These are phyloP conservation scores for Alternaria ventricosa DNA, from an alignment of 2,329 filamentous ascomycete genomes.

Conservation along the genomic window DNA sequence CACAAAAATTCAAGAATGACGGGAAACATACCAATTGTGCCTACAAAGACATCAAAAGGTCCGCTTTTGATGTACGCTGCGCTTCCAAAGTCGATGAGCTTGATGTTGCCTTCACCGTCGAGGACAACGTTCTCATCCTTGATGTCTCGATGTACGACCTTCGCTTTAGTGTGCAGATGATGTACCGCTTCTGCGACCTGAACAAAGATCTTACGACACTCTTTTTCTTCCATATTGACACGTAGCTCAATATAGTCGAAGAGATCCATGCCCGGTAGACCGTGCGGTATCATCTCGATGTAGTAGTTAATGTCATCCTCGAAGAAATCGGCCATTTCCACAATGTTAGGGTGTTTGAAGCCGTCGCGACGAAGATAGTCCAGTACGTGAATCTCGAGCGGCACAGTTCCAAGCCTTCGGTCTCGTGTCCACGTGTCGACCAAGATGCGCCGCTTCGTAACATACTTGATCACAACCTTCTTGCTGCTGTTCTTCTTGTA, in stretches of 20 bases:
- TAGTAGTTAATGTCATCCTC: conserved; percentile 93
- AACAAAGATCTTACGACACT: conserved; percentile 92
- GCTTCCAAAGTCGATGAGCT: conserved; percentile 97
- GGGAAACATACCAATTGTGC: conserved; percentile 81
- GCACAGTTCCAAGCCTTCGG: conserved; percentile 89
- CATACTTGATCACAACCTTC: conserved; percentile 96
- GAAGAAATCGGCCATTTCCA: conserved; percentile 73
- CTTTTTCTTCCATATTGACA: conserved; percentile 93
- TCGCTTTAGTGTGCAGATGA: conserved; percentile 87
- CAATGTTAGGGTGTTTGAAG: conserved; percentile 68
- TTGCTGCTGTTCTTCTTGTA: conserved; percentile 77
- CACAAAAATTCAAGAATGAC: neutral
- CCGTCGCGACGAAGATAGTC: conserved; percentile 85
- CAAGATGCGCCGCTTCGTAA: conserved; percentile 93
- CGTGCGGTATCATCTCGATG: conserved; percentile 97
- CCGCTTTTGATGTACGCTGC: conserved; percentile 98
- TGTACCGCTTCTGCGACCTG: conserved; percentile 90
- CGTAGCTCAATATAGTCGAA: conserved; percentile 99
- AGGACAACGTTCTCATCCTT: conserved; percentile 98
- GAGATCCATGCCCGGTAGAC: conserved; percentile 94
- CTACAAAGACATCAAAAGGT: conserved; percentile 98
- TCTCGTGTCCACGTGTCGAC: conserved; percentile 99
- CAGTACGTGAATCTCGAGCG: conserved; percentile 94
- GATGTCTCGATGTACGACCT: conserved; percentile 96
- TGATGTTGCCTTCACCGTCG: conserved; percentile 93